Evolutionary conservation across 257 asterid species (phyloP), one percentile per base, ranked within the genome.

Genomic region (Voacanga thouarsii): DNA sequence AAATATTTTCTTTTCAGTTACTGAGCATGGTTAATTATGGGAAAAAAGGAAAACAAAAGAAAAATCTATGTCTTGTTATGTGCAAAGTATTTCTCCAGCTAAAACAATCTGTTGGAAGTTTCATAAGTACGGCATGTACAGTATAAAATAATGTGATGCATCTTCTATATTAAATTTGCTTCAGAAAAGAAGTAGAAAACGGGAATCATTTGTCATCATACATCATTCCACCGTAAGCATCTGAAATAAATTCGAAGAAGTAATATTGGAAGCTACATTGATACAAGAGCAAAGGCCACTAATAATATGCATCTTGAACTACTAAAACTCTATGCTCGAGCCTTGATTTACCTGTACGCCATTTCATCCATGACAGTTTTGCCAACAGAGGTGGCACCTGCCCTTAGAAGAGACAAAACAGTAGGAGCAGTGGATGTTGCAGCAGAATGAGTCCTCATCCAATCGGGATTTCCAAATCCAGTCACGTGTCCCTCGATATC

Each of bases 351-450:
- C 98, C 98, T 92, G 89, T 94, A 94, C 60, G 99, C 99, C 99
- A 94, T 94, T 88, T 94, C 99, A 86, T 94, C 99, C 99, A 91
- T 91, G 12, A 88, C 86, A 50, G 99, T 91, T 87, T 80, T 94
- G 64, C 96, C 97, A 41, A 94, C 83, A 81, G 92, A 88, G 74
- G 92, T 88, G 74, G 97, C 99, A 74, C 96, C 99, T 19, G 97
- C 97, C n/a, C 83, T 72, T 69, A 91, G 79, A 82, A 92, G 50
- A 21, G 94, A 84, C 80, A 84, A 30, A 59, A 91, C 94, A 56
- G 87, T 84, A 24, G 90, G 89, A 28, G 99, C 93, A 71, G 96
- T 89, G 2, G 89, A 79, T 72, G 82, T 82, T 60, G 99, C 96
- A 33, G 83, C 89, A 16, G 94, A 71, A 84, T 94, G 99, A 26